phyloP scores from a whole-genome alignment of 352 stramenopile species.

The Globisporangium irregulare region DNA sequence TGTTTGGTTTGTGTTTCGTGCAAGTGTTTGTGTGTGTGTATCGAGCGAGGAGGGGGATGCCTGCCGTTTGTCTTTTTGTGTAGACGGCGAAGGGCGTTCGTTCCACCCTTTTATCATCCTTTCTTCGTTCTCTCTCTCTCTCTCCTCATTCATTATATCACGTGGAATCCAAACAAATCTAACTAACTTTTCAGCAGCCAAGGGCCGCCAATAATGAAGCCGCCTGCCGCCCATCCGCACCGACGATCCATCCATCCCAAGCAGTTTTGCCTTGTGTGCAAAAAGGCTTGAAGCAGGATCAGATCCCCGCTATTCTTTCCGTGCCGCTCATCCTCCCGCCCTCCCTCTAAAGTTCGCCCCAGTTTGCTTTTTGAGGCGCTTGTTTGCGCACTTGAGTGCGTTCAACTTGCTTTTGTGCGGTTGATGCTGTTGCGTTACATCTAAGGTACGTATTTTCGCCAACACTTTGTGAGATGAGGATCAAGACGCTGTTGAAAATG shows the following conservation, averaged over 20 bases:
- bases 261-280: background rate
- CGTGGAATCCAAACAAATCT: constrained; percentile 11
- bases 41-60: background rate
- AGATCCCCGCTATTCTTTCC: constrained; percentile 13
- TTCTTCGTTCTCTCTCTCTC: background rate
- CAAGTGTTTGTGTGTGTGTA: constrained; percentile 3
- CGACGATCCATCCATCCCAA: background rate
- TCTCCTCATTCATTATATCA: background rate
- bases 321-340: background rate
- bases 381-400: constrained; percentile 1
- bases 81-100: constrained; percentile 8
- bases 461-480: background rate
- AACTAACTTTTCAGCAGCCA: background rate
- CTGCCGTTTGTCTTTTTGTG: background rate
- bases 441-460: background rate
- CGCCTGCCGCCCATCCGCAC: background rate
- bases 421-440: background rate
- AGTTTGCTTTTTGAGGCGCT: background rate
- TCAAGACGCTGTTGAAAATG: background rate
- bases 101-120: constrained; percentile 9
- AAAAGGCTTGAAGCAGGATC: constrained; percentile 17
- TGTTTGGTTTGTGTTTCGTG: background rate
- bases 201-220: background rate
- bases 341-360: background rate
- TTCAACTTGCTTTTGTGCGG: background rate